phyloP scores from a whole-genome alignment of 345 rosid species.

The Cardiospermum halicacabum region DNA sequence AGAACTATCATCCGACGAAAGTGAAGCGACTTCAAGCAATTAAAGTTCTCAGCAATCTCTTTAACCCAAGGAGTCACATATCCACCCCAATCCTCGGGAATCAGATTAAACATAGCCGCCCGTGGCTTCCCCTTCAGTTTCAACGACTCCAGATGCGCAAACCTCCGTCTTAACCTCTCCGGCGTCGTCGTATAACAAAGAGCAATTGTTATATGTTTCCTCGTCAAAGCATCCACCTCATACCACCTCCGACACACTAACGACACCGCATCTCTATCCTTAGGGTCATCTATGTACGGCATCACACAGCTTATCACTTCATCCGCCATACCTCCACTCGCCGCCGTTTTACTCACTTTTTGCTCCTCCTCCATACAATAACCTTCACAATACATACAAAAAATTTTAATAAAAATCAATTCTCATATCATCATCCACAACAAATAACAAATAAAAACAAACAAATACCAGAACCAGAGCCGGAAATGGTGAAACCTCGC shows the following conservation, averaged over 20 bases:
- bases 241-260: slow-evolving; percentile 73
- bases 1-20: slow-evolving; percentile 77
- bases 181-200: slow-evolving; percentile 73
- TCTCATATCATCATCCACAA: neutral
- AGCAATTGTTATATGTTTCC: slow-evolving; percentile 85
- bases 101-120: slow-evolving; percentile 91
- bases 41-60: slow-evolving; percentile 44
- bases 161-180: slow-evolving; percentile 57
- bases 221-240: slow-evolving; percentile 65
- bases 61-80: slow-evolving; percentile 67
- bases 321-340: slow-evolving; percentile 35
- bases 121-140: slow-evolving; percentile 85
- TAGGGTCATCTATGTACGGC: slow-evolving; percentile 62
- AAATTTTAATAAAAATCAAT: neutral
- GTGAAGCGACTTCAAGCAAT: slow-evolving; percentile 63
- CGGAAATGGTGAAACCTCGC: neutral
- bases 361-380: slow-evolving; percentile 34
- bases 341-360: slow-evolving; percentile 20
- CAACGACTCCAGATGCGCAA: slow-evolving; percentile 62
- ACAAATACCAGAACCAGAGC: neutral
- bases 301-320: slow-evolving; percentile 57
- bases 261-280: slow-evolving; percentile 75
- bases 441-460: neutral
- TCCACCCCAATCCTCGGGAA: slow-evolving; percentile 98
- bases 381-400: neutral